Base-by-base conservation (phyloP, 208 protist genomes). In the Strigomonas galati region DNA sequence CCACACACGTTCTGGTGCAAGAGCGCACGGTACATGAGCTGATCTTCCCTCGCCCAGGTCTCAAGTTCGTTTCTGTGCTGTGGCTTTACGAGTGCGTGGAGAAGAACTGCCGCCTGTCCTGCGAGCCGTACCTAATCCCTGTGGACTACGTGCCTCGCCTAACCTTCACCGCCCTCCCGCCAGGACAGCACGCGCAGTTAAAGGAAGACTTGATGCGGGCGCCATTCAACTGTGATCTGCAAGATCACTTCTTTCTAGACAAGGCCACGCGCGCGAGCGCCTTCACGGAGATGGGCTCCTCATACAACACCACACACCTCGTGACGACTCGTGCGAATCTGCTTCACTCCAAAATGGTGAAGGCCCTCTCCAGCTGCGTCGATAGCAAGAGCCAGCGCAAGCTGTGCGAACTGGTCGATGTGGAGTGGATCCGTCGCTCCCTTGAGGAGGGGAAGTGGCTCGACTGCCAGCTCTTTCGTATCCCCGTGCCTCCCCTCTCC, bases 51-150 rank as follows among this genome's bases (percentile, higher is more conserved):
- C 75, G 78, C 5, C 78, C 81, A n/a, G 78, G 71, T 9, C 60
- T 90, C 35, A 76, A 87, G 69, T 72, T 86, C 49, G 78, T 90
- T 19, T 82, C 75, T 30, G 71, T 74, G 71, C 43, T 67, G n/a
- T 91, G 85, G 81, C 52, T 91, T 26, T 26, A 59, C 32, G 52
- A 79, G 46, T 87, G 75, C 44, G 61, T 65, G 44, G 67, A 68
- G 46, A 48, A 78, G 44, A 65, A 79, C 31, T 67, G 71, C 14
- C 54, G 70, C 12, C 59, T 87, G 9, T 69, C 71, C 30, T 82
- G 68, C 57, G 60, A 70, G 1, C 53, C 58, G 15, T 87, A 85
- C 63, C 73, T 77, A 44, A 53, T 87, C 6, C 24, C 40, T 2
- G 43, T 71, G 31, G 24, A 35, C n/a, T 84, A 81, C 62, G 24